phyloP scores from a whole-genome alignment of 2,329 filamentous ascomycete genomes.

The Fusarium verticillioides region DNA sequence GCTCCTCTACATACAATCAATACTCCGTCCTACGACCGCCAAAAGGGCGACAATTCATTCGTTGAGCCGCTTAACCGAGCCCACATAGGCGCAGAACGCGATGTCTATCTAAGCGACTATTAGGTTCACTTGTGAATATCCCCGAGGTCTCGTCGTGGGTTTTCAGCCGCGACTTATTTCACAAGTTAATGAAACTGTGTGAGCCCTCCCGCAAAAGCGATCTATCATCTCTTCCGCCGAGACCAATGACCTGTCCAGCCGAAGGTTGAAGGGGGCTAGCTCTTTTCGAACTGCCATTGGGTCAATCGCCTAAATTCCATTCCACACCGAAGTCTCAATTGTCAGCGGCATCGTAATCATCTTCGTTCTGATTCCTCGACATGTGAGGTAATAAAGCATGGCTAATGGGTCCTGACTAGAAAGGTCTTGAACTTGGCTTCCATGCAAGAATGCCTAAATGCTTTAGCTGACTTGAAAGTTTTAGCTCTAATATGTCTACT shows the following conservation, averaged over 20 bases:
- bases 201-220: not conserved
- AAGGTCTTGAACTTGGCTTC: slow-evolving; percentile 13
- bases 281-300: slow-evolving; percentile 31
- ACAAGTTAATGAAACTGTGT: not conserved
- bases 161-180: not conserved
- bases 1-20: not conserved
- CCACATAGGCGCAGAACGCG: not conserved
- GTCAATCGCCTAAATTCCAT: slow-evolving; percentile 35
- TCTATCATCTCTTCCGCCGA: not conserved
- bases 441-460: not conserved
- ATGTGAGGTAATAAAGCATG: slow-evolving; percentile 5
- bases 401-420: slow-evolving; percentile 1
- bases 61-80: not conserved
- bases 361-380: slow-evolving; percentile 34
- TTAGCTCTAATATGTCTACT: not conserved
- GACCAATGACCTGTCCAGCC: slow-evolving; percentile 3
- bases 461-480: not conserved
- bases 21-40: slow-evolving; percentile 10
- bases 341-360: slow-evolving; percentile 36
- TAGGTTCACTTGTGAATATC: not conserved
- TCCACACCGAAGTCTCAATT: slow-evolving; percentile 32
- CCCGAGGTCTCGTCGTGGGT: slow-evolving; percentile 4
- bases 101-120: not conserved
- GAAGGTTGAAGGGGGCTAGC: slow-evolving; percentile 21
- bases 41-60: not conserved